These are phyloP conservation scores for Yamadazyma spencermartinsiae DNA, from an alignment of 1,139 yeast genomes.

Conservation along the genomic window DNA sequence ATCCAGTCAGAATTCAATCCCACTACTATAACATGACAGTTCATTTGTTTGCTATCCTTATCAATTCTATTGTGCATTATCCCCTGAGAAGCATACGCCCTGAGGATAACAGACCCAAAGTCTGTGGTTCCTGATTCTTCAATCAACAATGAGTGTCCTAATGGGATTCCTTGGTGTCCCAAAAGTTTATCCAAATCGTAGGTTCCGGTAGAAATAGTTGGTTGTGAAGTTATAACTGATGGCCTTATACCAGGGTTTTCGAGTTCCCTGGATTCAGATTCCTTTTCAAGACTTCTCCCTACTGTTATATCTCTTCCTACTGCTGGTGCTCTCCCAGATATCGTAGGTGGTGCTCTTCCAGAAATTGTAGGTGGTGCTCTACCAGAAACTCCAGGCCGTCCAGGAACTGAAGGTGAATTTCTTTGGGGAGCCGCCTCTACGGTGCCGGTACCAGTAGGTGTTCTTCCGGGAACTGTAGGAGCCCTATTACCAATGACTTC, in stretches of 20 bases:
- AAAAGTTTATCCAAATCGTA: constrained; percentile 71
- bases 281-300: constrained; percentile 3
- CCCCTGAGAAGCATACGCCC: constrained; percentile 80
- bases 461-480: constrained; percentile 19
- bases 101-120: constrained; percentile 70
- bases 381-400: constrained; percentile 5
- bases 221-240: constrained; percentile 71
- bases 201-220: constrained; percentile 77
- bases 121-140: constrained; percentile 92
- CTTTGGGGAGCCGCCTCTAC: constrained; percentile 14
- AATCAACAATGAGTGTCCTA: constrained; percentile 67
- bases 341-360: constrained; percentile 11
- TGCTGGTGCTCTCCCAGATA: background rate
- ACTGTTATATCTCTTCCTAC: background rate
- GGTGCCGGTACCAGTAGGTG: constrained; percentile 8
- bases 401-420: constrained; percentile 1
- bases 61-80: constrained; percentile 61
- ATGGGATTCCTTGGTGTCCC: constrained; percentile 82
- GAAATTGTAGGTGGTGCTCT: constrained; percentile 8
- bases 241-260: constrained; percentile 68
- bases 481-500: constrained; percentile 48
- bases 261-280: constrained; percentile 14
- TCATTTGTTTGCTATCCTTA: constrained; percentile 22
- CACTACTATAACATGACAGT: constrained; percentile 66
- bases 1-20: constrained; percentile 67